Evolutionary conservation across 768 basidiomycete genomes (phyloP), one percentile per base, ranked within the genome.

Genomic region (Gymnopilus dilepis): DNA sequence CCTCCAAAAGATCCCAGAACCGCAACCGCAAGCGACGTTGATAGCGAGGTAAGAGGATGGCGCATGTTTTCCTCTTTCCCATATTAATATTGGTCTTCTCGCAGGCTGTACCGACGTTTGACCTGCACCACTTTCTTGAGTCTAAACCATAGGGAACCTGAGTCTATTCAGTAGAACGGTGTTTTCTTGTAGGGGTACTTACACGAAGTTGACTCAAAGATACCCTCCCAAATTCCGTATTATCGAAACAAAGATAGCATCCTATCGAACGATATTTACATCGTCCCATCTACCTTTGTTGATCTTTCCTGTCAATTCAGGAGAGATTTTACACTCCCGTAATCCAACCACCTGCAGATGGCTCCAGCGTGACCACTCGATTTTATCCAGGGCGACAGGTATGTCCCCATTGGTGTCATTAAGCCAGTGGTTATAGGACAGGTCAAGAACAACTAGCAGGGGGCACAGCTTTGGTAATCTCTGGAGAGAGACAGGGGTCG

Each of bases 201-300:
- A 19, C 15, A 6, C 15, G 15, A 7, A 4, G 26, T 8, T 50
- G 47, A 30, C 6, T 3, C 28, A n/a, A 5, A 7, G 6, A 47
- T 24, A 26, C 9, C 43, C 40, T 26, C 43, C 6, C 24, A 9
- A 24, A 26, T 13, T 26, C 17, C 22, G n/a, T 42, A 24, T 13
- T 24, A 47, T 47, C 1, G 9, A 26, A 50, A 2, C 28, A 17
- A 17, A 2, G n/a, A 30, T 24, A 59, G 17, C 15, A 22, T 51
- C 22, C 38, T 51, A 63, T 38, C 43, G 59, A 51, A 65, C 48
- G 42, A 67, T 30, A 17, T 59, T 41, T 11, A 92, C 77, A 67
- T 89, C 88, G 60, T 84, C 83, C 89, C 89, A 90, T 62, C 88
- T 81, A 0, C 84, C 82, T 67, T 78, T 74, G 65, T 91, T 90